Conservation (phyloP, 306 rosid species). For the Citrullus mucosospermus region DNA sequence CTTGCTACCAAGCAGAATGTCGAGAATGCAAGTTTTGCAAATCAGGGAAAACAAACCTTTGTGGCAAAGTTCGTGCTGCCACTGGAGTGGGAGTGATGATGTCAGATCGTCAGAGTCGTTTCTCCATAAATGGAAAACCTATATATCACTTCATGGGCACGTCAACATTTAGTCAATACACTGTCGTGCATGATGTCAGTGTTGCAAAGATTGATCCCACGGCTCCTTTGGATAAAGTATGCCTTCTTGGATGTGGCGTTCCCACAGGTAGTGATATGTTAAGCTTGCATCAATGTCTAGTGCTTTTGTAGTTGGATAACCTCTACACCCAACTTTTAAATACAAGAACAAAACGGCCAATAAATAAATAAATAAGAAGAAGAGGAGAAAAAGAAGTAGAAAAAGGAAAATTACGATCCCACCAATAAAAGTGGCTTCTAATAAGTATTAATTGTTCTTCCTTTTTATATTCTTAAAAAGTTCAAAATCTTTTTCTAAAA, state of each 20-base stretch:
- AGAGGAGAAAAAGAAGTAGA: too few relatives aligned
- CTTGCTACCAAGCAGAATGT: constrained; percentile 95
- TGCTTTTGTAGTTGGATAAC: neutral
- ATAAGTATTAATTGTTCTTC: too few relatives aligned
- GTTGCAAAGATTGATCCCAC: constrained; percentile 76
- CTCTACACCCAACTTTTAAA: neutral
- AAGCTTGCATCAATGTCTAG: neutral
- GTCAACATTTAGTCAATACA: constrained; percentile 89
- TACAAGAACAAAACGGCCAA: neutral
- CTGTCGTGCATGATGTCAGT: constrained; percentile 93
- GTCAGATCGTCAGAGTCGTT: constrained; percentile 71
- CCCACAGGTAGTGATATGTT: constrained; percentile 37
- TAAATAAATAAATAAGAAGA: neutral
- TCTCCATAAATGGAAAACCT: constrained; percentile 70
- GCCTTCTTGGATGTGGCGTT: constrained; percentile 95
- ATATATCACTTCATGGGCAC: constrained; percentile 96
- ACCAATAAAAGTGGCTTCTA: neutral
- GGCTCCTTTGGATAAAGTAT: constrained; percentile 87
- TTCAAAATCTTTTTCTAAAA: too few relatives aligned
- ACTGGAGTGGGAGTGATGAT: constrained; percentile 90
- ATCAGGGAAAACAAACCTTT: constrained; percentile 92
- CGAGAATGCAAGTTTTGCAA: constrained; percentile 91
- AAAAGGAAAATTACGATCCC: neutral
- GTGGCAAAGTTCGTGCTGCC: constrained; percentile 84
- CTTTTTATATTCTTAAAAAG: too few relatives aligned